Evolutionary conservation across 164 flowering plant species (phyloP), one percentile per base, ranked within the genome.

Genomic region (Nelumbo lutea): DNA sequence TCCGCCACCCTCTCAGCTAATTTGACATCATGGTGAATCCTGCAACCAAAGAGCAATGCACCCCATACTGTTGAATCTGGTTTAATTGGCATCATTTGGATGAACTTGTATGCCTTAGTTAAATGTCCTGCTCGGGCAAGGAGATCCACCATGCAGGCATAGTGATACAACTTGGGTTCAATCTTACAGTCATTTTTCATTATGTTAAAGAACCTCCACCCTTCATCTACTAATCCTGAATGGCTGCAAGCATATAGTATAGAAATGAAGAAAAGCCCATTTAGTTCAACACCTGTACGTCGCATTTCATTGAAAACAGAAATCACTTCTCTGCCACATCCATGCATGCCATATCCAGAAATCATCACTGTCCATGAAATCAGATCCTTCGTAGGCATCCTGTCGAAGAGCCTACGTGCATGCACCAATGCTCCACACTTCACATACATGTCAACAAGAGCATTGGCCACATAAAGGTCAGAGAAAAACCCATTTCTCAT

Each of bases 1-100:
- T 87, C 87, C n/a, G 91, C 94, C 47, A 86, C 91, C 73, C 81
- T 82, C 76, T 86, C 90, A 2, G 88, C 94, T 59, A 89, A 77
- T 61, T 79, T 74, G 44, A 84, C 86, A 66, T 87, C 79, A 68
- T 73, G 86, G 76, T 84, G 78, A 10, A 72, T 71, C 75, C 90
- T 79, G 74, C 91, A 89, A 0, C 87, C 94, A 74, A 76, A 55
- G 3, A 89, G 84, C 70, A 89, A 74, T 57, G 86, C 73, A 66
- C 87, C 87, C 94, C 91, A 87, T 11, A 87, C 69, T 42, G 83
- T 78, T 3, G 87, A 84, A 81, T 85, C 87, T 41, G 94, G 90
- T 66, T 83, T 27, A 39, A 87, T 66, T 38, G 88, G 88, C 88
- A 89, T 87, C 1, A 5, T 52, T 65, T 82, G 61, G 55, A 87